phyloP scores from a whole-genome alignment of 768 basidiomycete species.

The Clathrus columnatus region DNA sequence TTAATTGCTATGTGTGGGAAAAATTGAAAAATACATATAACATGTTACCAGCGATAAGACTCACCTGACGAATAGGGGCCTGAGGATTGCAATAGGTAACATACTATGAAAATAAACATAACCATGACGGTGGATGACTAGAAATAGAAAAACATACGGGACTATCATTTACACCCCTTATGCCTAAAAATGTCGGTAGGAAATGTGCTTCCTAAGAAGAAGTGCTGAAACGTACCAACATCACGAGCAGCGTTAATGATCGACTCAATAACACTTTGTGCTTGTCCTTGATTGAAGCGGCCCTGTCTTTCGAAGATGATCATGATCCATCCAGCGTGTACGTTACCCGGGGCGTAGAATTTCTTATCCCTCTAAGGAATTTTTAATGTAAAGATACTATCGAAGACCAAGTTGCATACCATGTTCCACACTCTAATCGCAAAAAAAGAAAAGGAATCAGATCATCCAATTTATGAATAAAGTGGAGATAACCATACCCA shows the following conservation, averaged over 20 bases:
- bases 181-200: slow-evolving; percentile 37
- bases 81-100: slow-evolving; percentile 39
- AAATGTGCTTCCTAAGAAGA: background rate
- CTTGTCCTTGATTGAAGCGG: slow-evolving; percentile 44
- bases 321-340: slow-evolving; percentile 49
- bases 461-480: slow-evolving; percentile 5
- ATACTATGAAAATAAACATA: background rate
- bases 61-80: slow-evolving; percentile 40
- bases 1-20: slow-evolving; percentile 34
- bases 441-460: background rate
- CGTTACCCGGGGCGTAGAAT: slow-evolving; percentile 48
- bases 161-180: slow-evolving; percentile 37
- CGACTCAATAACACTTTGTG: slow-evolving; percentile 46
- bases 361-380: slow-evolving; percentile 51
- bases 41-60: slow-evolving; percentile 8
- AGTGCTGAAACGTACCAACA: slow-evolving; percentile 44
- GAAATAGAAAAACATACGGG: slow-evolving; percentile 20
- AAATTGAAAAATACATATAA: background rate
- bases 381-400: background rate
- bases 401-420: slow-evolving; percentile 28
- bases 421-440: slow-evolving; percentile 79
- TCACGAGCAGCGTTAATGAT: slow-evolving; percentile 39
- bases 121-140: background rate
- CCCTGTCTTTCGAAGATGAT: slow-evolving; percentile 55
- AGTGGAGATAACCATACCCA: slow-evolving; percentile 3